Conservation (phyloP, 805 yeast species). For the Kluyveromyces siamensis region DNA sequence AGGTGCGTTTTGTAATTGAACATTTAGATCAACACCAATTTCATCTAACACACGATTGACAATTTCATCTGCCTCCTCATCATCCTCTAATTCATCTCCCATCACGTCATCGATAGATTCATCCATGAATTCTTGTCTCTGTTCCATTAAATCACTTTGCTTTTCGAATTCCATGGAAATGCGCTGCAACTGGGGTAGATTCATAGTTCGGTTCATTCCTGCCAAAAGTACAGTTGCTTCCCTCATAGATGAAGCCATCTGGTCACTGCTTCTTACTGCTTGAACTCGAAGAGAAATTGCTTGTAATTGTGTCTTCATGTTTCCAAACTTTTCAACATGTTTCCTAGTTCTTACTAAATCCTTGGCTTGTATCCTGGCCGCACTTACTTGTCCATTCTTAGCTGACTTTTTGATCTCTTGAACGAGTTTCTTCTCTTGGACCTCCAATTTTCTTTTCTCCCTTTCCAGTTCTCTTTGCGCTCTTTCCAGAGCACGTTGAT, state of each 20-base stretch:
- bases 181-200: slow-evolving; percentile 76
- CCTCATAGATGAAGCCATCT: slow-evolving; percentile 90
- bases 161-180: slow-evolving; percentile 94
- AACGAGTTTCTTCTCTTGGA: slow-evolving; percentile 83
- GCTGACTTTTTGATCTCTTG: slow-evolving; percentile 87
- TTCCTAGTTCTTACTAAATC: slow-evolving; percentile 83
- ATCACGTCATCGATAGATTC: slow-evolving; percentile 95
- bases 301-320: slow-evolving; percentile 91
- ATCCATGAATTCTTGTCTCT: slow-evolving; percentile 97
- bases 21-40: slow-evolving; percentile 77
- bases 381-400: slow-evolving; percentile 76
- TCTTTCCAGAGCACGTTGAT: slow-evolving; percentile 89
- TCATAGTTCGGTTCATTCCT: slow-evolving; percentile 85
- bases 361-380: slow-evolving; percentile 91
- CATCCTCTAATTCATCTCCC: slow-evolving; percentile 84
- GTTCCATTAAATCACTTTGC: slow-evolving; percentile 95
- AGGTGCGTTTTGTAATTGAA: slow-evolving; percentile 40
- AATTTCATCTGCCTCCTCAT: slow-evolving; percentile 84
- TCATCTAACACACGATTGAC: slow-evolving; percentile 90
- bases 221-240: slow-evolving; percentile 82
- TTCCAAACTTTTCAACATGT: slow-evolving; percentile 77
- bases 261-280: slow-evolving; percentile 84
- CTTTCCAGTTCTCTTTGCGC: slow-evolving; percentile 90
- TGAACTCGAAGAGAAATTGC: slow-evolving; percentile 89
- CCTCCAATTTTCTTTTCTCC: slow-evolving; percentile 77